Base-by-base conservation (phyloP, 345 rosid species). In the Iberis pinnata region DNA sequence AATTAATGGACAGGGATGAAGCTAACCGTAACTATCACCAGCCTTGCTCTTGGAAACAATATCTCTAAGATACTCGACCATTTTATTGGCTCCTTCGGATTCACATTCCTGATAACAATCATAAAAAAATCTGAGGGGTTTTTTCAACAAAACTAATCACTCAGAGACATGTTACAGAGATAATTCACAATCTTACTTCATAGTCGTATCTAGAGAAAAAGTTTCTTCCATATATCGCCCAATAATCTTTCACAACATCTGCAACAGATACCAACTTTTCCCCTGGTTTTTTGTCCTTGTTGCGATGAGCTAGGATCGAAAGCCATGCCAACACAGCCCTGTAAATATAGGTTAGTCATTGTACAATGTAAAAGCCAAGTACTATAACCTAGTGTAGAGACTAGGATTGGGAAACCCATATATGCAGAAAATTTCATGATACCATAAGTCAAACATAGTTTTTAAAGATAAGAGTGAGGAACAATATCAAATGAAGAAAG, bases 291-390 rank as follows among this genome's bases (percentile, higher is more conserved):
- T 68, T 83, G 72, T 81, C 89, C 67, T 78, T 81, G 82, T 88
- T 88, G 72, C 57, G 73, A 70, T 76, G 64, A 14, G 96, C 96
- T 36, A 92, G 68, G 60, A 88, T 85, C 6, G 98, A 83, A 49
- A 88, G 89, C 96, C 95, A 92, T 29, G 96, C 95, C 58, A 88
- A 73, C 17, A 88, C 88, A 68, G 98, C 92, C 98, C 96, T 84
- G 78, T 61, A 20, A 70, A 47, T 59, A 40, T 20, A 51, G 63
- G 49, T 52, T 45, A 19, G 18, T 31, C 49, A 37, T 45, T 16
- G 11, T 12, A 52, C 24, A 38, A 4, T 27, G 43, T 12, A 8
- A 26, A 26, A 26, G 29, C 29, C 4, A 8, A 26, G 29, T 26
- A 26, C 6, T 26, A 26, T 26, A 17, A 32, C 55, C 38, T 51